Conservation (phyloP, 306 rosid genomes). For the Quercus alba region DNA sequence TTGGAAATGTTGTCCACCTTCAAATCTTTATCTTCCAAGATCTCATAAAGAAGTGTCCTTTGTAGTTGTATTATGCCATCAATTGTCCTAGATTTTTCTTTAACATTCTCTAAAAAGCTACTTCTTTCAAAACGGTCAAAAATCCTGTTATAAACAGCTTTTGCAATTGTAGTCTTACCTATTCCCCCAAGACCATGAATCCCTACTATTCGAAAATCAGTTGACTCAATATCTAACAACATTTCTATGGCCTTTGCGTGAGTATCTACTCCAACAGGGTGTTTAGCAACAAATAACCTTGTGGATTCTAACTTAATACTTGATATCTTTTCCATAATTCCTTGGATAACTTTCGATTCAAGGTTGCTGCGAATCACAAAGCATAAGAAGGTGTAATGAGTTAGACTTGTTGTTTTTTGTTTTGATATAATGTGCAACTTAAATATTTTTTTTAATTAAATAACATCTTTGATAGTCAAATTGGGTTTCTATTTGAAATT, state of each 20-base stretch:
- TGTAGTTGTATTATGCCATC: not conserved
- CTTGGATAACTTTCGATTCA: not conserved
- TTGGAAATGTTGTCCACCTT: not conserved
- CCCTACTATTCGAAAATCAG: not conserved
- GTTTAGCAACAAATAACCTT: not conserved
- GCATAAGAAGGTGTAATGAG: not conserved
- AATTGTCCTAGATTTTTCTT: too few species aligned
- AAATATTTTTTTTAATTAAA: too few species aligned
- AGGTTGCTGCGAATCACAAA: not conserved
- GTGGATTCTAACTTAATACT: not conserved
- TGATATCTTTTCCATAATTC: not conserved
- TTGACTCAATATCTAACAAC: not conserved
- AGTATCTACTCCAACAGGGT: constrained; percentile 2
- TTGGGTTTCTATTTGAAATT: too few species aligned
- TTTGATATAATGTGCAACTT: too few species aligned
- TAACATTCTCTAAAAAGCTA: too few species aligned
- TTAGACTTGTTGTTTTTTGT: not conserved
- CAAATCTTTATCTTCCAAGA: not conserved
- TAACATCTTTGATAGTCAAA: too few species aligned
- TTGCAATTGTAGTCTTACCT: too few species aligned
- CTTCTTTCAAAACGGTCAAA: too few species aligned
- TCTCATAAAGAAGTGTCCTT: not conserved
- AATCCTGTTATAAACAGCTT: too few species aligned
- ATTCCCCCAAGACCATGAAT: too few species aligned
- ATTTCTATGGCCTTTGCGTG: not conserved